Conservation (phyloP, 163 green algal species). For the Volvox carteri region DNA sequence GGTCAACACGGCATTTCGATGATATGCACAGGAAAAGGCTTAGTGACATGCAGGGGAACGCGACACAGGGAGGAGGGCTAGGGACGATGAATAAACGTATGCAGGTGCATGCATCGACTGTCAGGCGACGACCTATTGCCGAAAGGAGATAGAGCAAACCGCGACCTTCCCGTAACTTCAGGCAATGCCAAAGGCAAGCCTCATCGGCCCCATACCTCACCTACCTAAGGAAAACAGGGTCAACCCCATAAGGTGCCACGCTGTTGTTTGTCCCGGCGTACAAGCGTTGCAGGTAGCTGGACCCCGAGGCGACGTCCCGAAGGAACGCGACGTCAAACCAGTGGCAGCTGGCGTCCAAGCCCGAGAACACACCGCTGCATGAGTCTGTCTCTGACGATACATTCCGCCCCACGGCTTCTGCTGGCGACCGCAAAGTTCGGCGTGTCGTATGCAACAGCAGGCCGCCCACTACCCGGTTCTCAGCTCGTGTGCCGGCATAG, state of each 20-base stretch:
- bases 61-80: too few relatives aligned
- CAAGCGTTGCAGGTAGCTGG: constrained; percentile 14
- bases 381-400: background rate
- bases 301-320: too few relatives aligned
- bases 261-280: constrained; percentile 19
- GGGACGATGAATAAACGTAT: too few relatives aligned
- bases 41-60: too few relatives aligned
- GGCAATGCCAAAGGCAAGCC: too few relatives aligned
- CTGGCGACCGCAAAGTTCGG: background rate
- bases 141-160: too few relatives aligned
- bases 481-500: background rate
- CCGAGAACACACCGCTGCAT: constrained; percentile 28
- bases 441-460: constrained; percentile 62
- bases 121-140: too few relatives aligned
- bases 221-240: constrained; percentile 63
- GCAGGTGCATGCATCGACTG: too few relatives aligned
- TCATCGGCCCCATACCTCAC: too few relatives aligned
- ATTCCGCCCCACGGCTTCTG: background rate
- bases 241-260: constrained; percentile 59
- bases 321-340: constrained; percentile 19
- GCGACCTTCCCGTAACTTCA: too few relatives aligned
- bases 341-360: constrained; percentile 41
- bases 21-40: too few relatives aligned
- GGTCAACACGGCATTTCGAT: too few relatives aligned
- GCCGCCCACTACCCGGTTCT: constrained; percentile 57